A percentile compares a stretch with the other conserved stretches of the same genome.
Evolutionary conservation across 345 rosid genomes (phyloP).

Genomic region (Heritiera fomes): DNA sequence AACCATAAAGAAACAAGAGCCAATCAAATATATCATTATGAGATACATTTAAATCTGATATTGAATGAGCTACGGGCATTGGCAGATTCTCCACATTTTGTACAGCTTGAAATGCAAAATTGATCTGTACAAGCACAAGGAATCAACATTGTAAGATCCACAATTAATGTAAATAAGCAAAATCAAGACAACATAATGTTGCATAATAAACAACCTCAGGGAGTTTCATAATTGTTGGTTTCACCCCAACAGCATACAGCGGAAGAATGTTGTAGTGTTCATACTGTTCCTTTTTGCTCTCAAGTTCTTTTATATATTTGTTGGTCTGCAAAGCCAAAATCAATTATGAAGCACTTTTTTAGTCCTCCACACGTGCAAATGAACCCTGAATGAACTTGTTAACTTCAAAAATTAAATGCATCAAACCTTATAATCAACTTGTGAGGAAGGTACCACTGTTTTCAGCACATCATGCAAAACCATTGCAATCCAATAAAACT

Average conservation of each 20-base stretch:
- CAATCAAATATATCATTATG: slow-evolving; percentile 79
- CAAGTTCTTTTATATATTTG: slow-evolving; percentile 65
- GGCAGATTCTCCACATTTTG: slow-evolving; percentile 71
- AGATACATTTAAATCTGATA: slow-evolving; percentile 28
- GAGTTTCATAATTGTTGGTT: slow-evolving; percentile 77
- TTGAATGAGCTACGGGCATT: slow-evolving; percentile 36
- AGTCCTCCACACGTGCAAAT: slow-evolving; percentile 19
- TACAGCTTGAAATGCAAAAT: slow-evolving; percentile 69
- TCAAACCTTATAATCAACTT: slow-evolving; percentile 65
- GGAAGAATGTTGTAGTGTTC: slow-evolving; percentile 87
- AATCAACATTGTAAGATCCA: slow-evolving; percentile 17
- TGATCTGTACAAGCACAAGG: slow-evolving; percentile 51
- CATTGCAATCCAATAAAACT: slow-evolving; percentile 71
- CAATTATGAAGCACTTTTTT: slow-evolving; percentile 23
- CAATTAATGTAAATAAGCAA: slow-evolving; percentile 10
- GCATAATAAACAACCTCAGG: slow-evolving; percentile 65
- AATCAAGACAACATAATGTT: slow-evolving; percentile 13
- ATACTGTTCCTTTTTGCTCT: slow-evolving; percentile 54
- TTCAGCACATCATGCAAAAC: slow-evolving; percentile 80
- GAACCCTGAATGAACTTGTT: slow-evolving; percentile 14
- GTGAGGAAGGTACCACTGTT: slow-evolving; percentile 50
- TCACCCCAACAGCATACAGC: slow-evolving; percentile 58
- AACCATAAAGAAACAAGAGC: slow-evolving; percentile 90
- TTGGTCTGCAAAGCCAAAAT: slow-evolving; percentile 47
- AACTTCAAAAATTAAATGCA: slow-evolving; percentile 16